Conservation (phyloP, 2,329 filamentous ascomycete genomes). For the Fusarium lateritium region DNA sequence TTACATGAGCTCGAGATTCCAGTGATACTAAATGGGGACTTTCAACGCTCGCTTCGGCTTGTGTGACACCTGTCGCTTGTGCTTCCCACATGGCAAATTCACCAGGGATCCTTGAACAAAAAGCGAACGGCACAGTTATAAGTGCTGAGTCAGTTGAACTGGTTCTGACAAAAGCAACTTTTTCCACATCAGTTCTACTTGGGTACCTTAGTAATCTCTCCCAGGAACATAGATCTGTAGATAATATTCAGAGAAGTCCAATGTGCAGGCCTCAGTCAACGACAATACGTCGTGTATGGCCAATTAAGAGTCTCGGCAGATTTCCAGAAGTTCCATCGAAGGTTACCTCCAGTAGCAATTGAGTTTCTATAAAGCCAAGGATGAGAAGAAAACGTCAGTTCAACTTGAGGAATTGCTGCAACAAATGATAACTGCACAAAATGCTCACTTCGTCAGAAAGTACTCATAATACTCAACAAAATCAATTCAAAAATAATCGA, state of each 20-base stretch:
- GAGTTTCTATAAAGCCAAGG: not conserved
- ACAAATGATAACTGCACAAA: no score
- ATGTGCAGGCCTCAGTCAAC: no score
- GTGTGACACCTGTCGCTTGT: constrained; percentile 34
- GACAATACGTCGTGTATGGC: not conserved
- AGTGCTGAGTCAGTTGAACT: no score
- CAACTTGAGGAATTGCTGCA: not conserved
- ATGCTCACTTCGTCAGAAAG: no score
- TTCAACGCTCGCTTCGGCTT: constrained; percentile 30
- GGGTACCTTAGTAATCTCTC: not conserved
- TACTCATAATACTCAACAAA: no score
- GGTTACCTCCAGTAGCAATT: not conserved
- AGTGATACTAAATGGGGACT: constrained; percentile 19
- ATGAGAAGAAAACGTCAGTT: not conserved
- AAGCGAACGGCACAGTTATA: no score
- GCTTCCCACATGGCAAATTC: constrained; percentile 48
- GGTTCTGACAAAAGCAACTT: not conserved
- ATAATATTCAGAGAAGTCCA: no score
- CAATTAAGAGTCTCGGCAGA: constrained; percentile 12
- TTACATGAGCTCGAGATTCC: constrained; percentile 21
- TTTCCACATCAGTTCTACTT: not conserved
- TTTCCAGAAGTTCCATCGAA: constrained; percentile 29
- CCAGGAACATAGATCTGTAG: no score
- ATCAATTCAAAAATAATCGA: no score
- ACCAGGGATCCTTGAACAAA: constrained; percentile 18